These are phyloP conservation scores for Epichloe brachyelytri DNA, from an alignment of 2,329 filamentous ascomycete species.

Conservation along the genomic window DNA sequence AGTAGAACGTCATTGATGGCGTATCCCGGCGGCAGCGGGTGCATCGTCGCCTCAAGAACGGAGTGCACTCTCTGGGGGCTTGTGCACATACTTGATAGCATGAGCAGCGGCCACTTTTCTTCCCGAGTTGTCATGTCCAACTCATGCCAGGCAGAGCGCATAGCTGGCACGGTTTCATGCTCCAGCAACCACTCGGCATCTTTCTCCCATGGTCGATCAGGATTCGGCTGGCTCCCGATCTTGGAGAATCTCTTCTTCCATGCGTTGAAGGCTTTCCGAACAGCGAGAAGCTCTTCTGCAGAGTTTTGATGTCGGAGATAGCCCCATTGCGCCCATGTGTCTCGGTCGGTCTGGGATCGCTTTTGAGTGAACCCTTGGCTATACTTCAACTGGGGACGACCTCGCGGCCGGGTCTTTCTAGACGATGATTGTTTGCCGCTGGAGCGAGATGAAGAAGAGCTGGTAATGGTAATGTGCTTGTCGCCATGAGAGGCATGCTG, in stretches of 20 bases:
- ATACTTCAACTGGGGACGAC: neutral
- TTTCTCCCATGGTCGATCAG: conserved; percentile 14
- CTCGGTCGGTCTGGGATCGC: neutral
- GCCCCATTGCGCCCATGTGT: conserved; percentile 19
- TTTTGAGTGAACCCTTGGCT: neutral
- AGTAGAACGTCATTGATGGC: conserved; percentile 24
- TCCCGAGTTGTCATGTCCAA: conserved; percentile 15
- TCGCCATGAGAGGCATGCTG: neutral
- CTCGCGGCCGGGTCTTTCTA: neutral
- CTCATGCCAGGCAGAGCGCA: conserved; percentile 21
- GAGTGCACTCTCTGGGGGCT: conserved; percentile 18
- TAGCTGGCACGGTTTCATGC: conserved; percentile 14
- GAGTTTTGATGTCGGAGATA: conserved; percentile 17
- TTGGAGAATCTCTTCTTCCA: conserved; percentile 17
- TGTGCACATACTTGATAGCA: conserved; percentile 23
- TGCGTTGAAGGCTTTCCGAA: conserved; percentile 14
- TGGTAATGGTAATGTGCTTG: neutral
- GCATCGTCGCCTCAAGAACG: conserved; percentile 25
- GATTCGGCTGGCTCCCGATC: conserved; percentile 7
- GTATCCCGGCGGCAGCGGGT: conserved; percentile 24
- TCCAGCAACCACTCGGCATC: conserved; percentile 19
- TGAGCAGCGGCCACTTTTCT: conserved; percentile 19
- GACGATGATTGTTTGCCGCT: neutral
- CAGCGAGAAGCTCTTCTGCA: conserved; percentile 10
- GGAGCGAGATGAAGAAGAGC: neutral